Evolutionary conservation across 257 asterid genomes (phyloP).

Genomic region (Nicotiana tomentosiformis): DNA sequence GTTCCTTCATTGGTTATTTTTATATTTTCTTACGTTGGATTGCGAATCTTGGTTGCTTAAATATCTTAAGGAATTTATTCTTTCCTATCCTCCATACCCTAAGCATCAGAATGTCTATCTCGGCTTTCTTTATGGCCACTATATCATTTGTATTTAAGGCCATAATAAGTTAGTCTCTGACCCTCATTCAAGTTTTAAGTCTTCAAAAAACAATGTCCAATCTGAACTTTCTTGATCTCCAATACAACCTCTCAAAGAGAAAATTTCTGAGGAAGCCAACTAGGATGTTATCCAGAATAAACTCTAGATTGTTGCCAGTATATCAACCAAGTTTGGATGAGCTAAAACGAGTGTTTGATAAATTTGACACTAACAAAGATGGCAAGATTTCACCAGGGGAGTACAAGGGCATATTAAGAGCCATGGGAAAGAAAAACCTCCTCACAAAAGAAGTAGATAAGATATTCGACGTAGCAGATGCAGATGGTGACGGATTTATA

Average conservation of each 20-base stretch:
- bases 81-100: slow-evolving; percentile 21
- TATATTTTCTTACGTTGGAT: slow-evolving; percentile 12
- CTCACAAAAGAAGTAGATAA: slow-evolving; percentile 51
- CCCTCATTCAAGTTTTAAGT: neutral
- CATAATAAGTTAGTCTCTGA: neutral
- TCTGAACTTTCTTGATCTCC: slow-evolving; percentile 58
- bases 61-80: slow-evolving; percentile 28
- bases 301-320: slow-evolving; percentile 33
- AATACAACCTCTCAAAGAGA: slow-evolving; percentile 55
- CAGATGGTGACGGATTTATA: slow-evolving; percentile 75
- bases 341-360: slow-evolving; percentile 58
- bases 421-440: slow-evolving; percentile 45
- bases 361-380: slow-evolving; percentile 63
- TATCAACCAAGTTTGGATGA: slow-evolving; percentile 57
- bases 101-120: slow-evolving; percentile 22
- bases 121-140: slow-evolving; percentile 18
- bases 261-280: slow-evolving; percentile 59
- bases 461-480: slow-evolving; percentile 76
- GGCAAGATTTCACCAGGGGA: slow-evolving; percentile 84
- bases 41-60: slow-evolving; percentile 30
- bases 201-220: slow-evolving; percentile 35
- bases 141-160: slow-evolving; percentile 31
- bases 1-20: slow-evolving; percentile 20
- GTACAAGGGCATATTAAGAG: slow-evolving; percentile 62
- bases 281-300: slow-evolving; percentile 47